Percentiles rank a stretch among this genome's conserved stretches.
Conservation (phyloP, 1,139 yeast species). For the Pichia sp. region DNA sequence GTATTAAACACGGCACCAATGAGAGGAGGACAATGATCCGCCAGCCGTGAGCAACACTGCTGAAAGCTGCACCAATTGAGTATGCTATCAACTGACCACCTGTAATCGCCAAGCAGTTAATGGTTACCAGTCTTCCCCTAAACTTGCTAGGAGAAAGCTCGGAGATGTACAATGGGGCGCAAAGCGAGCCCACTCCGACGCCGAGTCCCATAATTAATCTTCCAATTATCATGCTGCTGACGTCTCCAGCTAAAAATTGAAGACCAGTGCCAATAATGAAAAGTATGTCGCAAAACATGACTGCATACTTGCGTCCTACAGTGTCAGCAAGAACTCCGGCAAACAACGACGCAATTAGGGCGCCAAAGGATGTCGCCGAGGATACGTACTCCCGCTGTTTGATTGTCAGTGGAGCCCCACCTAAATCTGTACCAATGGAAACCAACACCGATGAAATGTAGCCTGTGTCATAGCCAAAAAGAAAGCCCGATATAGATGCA, state of each 20-base stretch:
- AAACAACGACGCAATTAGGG: slow-evolving; percentile 47
- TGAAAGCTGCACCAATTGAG: slow-evolving; percentile 49
- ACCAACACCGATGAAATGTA: slow-evolving; percentile 57
- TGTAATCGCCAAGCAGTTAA: slow-evolving; percentile 54
- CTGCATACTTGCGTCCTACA: slow-evolving; percentile 45
- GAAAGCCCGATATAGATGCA: slow-evolving; percentile 52
- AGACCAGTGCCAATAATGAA: slow-evolving; percentile 49
- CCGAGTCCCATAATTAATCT: slow-evolving; percentile 55
- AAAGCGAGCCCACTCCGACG: slow-evolving; percentile 55
- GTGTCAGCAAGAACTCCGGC: slow-evolving; percentile 51
- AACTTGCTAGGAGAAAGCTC: slow-evolving; percentile 55
- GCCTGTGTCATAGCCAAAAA: slow-evolving; percentile 64
- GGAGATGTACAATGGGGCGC: slow-evolving; percentile 54
- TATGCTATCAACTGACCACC: slow-evolving; percentile 59
- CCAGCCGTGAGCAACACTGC: slow-evolving; percentile 48
- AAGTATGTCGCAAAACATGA: slow-evolving; percentile 45
- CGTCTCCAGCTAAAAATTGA: slow-evolving; percentile 44
- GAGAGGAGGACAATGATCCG: slow-evolving; percentile 51
- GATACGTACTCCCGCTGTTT: slow-evolving; percentile 54
- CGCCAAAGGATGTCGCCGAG: slow-evolving; percentile 56
- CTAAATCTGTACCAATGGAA: slow-evolving; percentile 49
- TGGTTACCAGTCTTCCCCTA: slow-evolving; percentile 52
- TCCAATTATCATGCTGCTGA: slow-evolving; percentile 53
- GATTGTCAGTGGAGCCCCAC: slow-evolving; percentile 38
- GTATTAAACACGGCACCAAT: slow-evolving; percentile 50